phyloP scores from a whole-genome alignment of 164 flowering plant species.

The Magnolia kwangsiensis region DNA sequence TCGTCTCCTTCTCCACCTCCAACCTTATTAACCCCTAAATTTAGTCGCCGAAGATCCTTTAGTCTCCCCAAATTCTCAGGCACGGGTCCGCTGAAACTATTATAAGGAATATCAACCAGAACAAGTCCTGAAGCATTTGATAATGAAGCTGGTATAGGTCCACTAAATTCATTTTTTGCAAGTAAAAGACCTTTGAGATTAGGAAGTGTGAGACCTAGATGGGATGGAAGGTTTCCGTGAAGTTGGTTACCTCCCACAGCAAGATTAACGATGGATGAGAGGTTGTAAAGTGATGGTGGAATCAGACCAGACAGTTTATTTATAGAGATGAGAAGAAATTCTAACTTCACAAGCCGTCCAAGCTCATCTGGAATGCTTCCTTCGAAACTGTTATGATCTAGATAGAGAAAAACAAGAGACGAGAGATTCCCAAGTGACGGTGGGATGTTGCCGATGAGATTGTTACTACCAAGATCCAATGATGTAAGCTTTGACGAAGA shows the following conservation, averaged over 20 bases:
- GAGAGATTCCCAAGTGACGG: slow-evolving; percentile 40
- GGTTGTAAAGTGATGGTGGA: neutral
- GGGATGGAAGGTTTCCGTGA: neutral
- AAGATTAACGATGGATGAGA: neutral
- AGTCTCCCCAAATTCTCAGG: neutral
- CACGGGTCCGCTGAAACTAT: neutral
- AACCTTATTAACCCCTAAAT: neutral
- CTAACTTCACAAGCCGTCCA: neutral
- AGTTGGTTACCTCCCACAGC: neutral
- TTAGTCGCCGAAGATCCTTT: fast-evolving
- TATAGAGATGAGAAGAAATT: neutral
- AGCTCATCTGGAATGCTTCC: neutral
- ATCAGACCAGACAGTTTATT: neutral
- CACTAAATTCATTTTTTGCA: too few relatives aligned
- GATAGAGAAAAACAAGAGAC: slow-evolving; percentile 34
- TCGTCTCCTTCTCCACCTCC: neutral
- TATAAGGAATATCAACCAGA: fast-evolving
- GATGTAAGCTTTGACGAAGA: neutral
- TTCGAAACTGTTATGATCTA: slow-evolving; percentile 8
- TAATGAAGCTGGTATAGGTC: neutral
- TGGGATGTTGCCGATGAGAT: slow-evolving; percentile 19
- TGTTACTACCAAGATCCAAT: slow-evolving; percentile 9
- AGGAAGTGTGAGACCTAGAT: too few relatives aligned
- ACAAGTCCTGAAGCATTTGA: neutral
- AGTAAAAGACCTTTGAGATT: too few relatives aligned